Evolutionary conservation across 306 rosid genomes (phyloP).

Genomic region (Coriaria nepalensis): DNA sequence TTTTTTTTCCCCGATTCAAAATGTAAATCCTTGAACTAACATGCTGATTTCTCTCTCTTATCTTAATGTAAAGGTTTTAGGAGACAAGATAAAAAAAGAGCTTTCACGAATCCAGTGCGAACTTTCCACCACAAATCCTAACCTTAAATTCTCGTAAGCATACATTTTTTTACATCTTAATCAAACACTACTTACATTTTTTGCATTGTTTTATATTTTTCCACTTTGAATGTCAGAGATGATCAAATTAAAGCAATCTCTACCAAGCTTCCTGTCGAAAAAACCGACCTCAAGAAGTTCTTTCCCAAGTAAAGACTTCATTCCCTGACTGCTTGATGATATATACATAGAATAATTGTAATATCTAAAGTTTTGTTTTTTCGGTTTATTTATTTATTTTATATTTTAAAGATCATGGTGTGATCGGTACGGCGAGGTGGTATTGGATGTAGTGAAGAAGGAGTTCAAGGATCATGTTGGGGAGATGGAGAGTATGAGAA

Average conservation of each 20-base stretch:
- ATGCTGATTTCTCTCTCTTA: neutral
- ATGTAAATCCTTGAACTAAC: neutral
- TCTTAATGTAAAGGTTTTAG: constrained; percentile 41
- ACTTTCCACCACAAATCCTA: constrained; percentile 60
- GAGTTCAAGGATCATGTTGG: constrained; percentile 71
- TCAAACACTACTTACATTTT: neutral
- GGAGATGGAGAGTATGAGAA: constrained; percentile 60
- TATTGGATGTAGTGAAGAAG: constrained; percentile 63
- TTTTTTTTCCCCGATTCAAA: neutral
- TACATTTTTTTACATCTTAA: neutral
- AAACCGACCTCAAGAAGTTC: constrained; percentile 39
- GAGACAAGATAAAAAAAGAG: constrained; percentile 65
- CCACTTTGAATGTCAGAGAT: constrained; percentile 16
- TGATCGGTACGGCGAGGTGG: constrained; percentile 59
- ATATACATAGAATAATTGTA: too few species aligned
- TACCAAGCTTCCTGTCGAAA: constrained; percentile 44
- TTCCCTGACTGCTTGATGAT: neutral
- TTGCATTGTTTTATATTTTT: neutral
- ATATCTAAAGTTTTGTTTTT: neutral
- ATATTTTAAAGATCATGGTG: constrained; percentile 58
- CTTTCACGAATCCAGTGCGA: constrained; percentile 66
- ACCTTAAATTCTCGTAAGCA: constrained; percentile 54
- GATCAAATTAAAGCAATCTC: constrained; percentile 52
- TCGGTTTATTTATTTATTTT: neutral
- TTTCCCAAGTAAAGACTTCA: constrained; percentile 31